Evolutionary conservation across 2,329 filamentous ascomycete genomes (phyloP).

Genomic region (Trichoderma sp.): DNA sequence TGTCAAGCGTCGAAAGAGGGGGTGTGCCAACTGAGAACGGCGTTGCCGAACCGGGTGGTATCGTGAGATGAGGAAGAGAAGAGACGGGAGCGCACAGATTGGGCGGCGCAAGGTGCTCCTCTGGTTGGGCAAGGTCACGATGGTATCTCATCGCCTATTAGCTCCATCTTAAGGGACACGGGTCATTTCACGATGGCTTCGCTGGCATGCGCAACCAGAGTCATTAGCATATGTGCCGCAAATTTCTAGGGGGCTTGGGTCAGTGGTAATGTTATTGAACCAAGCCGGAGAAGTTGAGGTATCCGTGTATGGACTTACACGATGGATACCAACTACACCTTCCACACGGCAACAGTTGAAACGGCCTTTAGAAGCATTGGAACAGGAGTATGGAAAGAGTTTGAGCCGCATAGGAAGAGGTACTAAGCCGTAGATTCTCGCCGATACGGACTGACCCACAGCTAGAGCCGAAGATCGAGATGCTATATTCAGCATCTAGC

Average conservation of each 20-base stretch:
- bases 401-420: neutral
- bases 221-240: slow-evolving; percentile 17
- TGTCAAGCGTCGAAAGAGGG: slow-evolving; percentile 2
- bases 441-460: neutral
- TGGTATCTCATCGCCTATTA: slow-evolving; percentile 15
- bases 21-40: slow-evolving; percentile 8
- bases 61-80: neutral
- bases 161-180: slow-evolving; percentile 7
- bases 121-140: slow-evolving; percentile 7
- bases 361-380: neutral
- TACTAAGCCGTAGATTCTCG: neutral
- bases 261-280: neutral
- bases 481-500: neutral
- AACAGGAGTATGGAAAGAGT: neutral
- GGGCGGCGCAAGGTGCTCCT: neutral
- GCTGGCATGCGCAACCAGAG: slow-evolving; percentile 17
- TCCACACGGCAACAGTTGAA: neutral
- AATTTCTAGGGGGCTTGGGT: slow-evolving; percentile 1
- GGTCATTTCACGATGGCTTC: slow-evolving; percentile 21
- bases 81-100: neutral
- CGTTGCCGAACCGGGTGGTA: neutral
- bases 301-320: neutral
- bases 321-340: neutral
- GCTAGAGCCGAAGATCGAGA: neutral
- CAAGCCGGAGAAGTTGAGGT: neutral